A percentile compares a stretch with the other conserved stretches of the same genome.
Evolutionary conservation across 495 filamentous ascomycete genomes (phyloP).

Genomic region (Umbilicaria muhlenbergii): DNA sequence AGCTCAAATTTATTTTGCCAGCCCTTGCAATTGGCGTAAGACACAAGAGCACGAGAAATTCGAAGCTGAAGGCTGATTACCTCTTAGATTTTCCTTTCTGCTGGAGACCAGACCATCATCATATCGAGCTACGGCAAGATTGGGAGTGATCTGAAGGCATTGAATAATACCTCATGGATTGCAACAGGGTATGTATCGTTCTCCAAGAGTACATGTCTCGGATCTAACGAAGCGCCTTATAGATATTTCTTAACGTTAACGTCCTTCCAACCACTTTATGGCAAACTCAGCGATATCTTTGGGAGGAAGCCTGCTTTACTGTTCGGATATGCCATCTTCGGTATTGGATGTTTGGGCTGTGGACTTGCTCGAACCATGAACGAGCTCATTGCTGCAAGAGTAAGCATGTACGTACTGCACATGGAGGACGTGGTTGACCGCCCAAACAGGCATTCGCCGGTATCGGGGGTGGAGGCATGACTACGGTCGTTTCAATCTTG

Average conservation of each 20-base stretch:
- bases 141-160: slow-evolving; percentile 60
- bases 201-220: too few species aligned
- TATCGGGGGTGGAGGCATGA: slow-evolving; percentile 78
- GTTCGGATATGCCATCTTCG: slow-evolving; percentile 60
- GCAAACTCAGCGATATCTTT: slow-evolving; percentile 69
- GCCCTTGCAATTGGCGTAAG: slow-evolving; percentile 37
- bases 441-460: slow-evolving; percentile 38
- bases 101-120: slow-evolving; percentile 71
- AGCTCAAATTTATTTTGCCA: slow-evolving; percentile 31
- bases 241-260: slow-evolving; percentile 62
- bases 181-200: slow-evolving; percentile 40
- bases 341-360: slow-evolving; percentile 55
- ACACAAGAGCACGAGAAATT: background rate
- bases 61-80: background rate
- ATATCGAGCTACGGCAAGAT: slow-evolving; percentile 68
- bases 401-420: slow-evolving; percentile 12
- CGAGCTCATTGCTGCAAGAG: slow-evolving; percentile 51
- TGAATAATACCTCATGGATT: slow-evolving; percentile 75
- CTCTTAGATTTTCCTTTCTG: slow-evolving; percentile 46
- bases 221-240: slow-evolving; percentile 4
- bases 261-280: slow-evolving; percentile 66
- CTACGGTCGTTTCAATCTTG: slow-evolving; percentile 60
- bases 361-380: slow-evolving; percentile 54
- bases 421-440: background rate
- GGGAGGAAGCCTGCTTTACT: slow-evolving; percentile 63